Conservation (phyloP, 768 basidiomycete species). For the Rhizopogon roseolus region DNA sequence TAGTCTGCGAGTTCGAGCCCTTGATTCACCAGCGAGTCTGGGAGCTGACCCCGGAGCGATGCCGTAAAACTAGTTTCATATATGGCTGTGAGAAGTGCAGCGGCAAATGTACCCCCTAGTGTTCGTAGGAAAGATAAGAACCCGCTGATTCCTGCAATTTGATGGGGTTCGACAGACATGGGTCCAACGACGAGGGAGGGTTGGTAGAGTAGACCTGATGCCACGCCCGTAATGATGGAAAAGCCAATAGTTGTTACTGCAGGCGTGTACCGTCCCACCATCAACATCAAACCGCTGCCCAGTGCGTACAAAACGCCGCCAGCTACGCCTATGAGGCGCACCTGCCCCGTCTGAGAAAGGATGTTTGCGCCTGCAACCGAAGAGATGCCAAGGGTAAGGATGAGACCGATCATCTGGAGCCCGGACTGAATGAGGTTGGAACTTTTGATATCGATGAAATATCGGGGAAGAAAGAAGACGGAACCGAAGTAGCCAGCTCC, state of each 20-base stretch:
- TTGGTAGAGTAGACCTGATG: conserved; percentile 29
- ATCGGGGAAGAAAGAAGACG: conserved; percentile 34
- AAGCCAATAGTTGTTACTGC: conserved; percentile 23
- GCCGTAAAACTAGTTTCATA: conserved; percentile 28
- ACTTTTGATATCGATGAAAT: conserved; percentile 32
- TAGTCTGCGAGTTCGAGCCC: conserved; percentile 27
- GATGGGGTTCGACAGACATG: conserved; percentile 28
- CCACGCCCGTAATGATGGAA: conserved; percentile 25
- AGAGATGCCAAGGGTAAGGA: conserved; percentile 27
- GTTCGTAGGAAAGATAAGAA: conserved; percentile 31
- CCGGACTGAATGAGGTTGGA: conserved; percentile 28
- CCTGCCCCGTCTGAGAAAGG: conserved; percentile 25
- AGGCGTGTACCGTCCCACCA: conserved; percentile 25
- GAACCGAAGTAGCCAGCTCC: conserved; percentile 33
- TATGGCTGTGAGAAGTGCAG: conserved; percentile 29
- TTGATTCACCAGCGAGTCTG: conserved; percentile 23
- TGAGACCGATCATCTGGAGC: conserved; percentile 31
- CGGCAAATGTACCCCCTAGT: conserved; percentile 29
- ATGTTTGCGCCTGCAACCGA: conserved; percentile 31
- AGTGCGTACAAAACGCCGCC: conserved; percentile 29
- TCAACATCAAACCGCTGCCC: conserved; percentile 28
- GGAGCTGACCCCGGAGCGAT: conserved; percentile 21
- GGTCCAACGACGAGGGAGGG: conserved; percentile 31
- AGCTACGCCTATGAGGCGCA: conserved; percentile 24
- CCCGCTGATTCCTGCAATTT: conserved; percentile 31